phyloP scores from a whole-genome alignment of 2,329 filamentous ascomycete species.

The Hypocreales sp. region DNA sequence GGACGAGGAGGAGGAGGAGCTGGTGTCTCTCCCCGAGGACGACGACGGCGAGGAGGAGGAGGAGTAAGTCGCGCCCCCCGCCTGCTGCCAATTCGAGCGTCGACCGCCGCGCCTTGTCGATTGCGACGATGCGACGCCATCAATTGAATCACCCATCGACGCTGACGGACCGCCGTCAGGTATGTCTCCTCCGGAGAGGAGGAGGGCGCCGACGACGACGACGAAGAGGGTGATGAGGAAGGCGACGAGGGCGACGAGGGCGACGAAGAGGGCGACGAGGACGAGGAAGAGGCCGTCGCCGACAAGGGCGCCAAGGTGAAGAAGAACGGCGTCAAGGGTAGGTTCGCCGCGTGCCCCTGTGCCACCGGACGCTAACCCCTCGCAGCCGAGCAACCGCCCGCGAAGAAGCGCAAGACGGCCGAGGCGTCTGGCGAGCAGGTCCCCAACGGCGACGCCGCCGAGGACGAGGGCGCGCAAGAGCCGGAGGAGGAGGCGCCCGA shows the following conservation, averaged over 20 bases:
- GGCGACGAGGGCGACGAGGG: constrained; percentile 21
- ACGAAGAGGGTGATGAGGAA: constrained; percentile 22
- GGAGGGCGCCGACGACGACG: constrained; percentile 22
- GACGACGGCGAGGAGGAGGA: constrained; percentile 36
- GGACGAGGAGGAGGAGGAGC: constrained; percentile 42
- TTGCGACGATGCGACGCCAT: no score
- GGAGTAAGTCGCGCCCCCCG: constrained; percentile 27
- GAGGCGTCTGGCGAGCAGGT: no score
- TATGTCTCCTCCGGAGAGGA: constrained; percentile 23
- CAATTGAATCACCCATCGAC: neutral
- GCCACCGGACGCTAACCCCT: neutral
- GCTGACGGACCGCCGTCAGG: constrained; percentile 6
- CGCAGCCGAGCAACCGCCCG: constrained; percentile 25
- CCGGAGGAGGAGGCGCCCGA: constrained; percentile 10
- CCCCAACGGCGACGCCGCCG: constrained; percentile 18
- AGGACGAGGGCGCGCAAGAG: constrained; percentile 11
- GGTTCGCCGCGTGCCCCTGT: constrained; percentile 4
- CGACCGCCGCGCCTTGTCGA: no score
- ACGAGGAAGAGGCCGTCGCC: constrained; percentile 12
- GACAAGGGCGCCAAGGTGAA: constrained; percentile 4
- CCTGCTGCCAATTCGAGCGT: no score
- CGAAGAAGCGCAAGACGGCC: constrained; percentile 35
- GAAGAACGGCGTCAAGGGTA: constrained; percentile 20
- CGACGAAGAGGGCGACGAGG: constrained; percentile 15
- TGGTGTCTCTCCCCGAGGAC: constrained; percentile 36